Base-by-base conservation (phyloP, 1,284 basidiomycete species). In the Ustilago trichophora region DNA sequence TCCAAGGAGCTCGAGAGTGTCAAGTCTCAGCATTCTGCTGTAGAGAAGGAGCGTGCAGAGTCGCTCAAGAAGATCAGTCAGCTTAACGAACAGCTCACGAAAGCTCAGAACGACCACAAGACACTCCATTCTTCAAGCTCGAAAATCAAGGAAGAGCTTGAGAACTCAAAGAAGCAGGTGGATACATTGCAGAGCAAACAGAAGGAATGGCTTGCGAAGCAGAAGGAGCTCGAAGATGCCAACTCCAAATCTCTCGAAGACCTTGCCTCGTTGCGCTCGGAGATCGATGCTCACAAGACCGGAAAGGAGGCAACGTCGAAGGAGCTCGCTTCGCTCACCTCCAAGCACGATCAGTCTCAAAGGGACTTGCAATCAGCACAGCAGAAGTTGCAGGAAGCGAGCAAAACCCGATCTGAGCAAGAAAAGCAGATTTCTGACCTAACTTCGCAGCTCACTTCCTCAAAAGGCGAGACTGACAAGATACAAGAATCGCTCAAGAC, bases 191-290 rank as follows among this genome's bases (percentile, higher is more conserved):
- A 35, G 31, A 27, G 25, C 11, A 56, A 60, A 45, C 42, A 58
- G 42, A 58, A 58, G 29, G 62, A 58, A 6, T 46, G 26, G 46
- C 45, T 54, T 15, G 35, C 50, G 4, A 54, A 65, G 42, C 62
- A 54, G 16, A 57, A 65, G 33, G 62, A 65, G 37, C 46, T 58
- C 26, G 54, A 65, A 37, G 35, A 33, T 11, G 36, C 22, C 42
- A 36, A 57, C n/a, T 33, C 50, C 11, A 47, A 46, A 33, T 42
- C 44, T 6, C 46, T 53, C 22, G 46, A 53, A 13, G 55, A 65
- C 6, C 33, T 50, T 15, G 40, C 54, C 32, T 16, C 42, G 10
- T n/a, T 58, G 36, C 54, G 47, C 2, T 21, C 40, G n/a, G 51
- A 65, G 37, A n/a, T 65, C 27, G 44, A 36, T 29, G 40, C 41